Evolutionary conservation across 2,329 filamentous ascomycete genomes (phyloP), one percentile per base, ranked within the genome.

Genomic region (Leptoxyphium fumago): DNA sequence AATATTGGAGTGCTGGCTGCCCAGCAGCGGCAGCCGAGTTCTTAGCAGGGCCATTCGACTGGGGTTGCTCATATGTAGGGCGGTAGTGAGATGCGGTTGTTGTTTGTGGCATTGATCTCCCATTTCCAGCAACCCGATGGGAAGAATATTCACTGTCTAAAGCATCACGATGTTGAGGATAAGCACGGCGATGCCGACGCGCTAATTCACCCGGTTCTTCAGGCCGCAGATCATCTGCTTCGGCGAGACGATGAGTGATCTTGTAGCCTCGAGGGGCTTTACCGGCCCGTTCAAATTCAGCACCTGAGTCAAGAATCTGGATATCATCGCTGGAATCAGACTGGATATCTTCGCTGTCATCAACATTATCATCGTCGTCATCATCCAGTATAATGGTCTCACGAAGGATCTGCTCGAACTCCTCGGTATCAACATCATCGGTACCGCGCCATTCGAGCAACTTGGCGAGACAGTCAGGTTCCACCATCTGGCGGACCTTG

Each of bases 321-420:
- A 13, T 9, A 36, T 36, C 32, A 36, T 36, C 32, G 9, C 32
- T 36, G 15, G 13, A 13, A 15, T 41, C 48, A 46, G 40, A 45
- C 48, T 14, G 43, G 44, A 39, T 30, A 39, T 13, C 10, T 17
- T n/a, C 26, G 15, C 17, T 18, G 38, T 75, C 72, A 43, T 78
- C 73, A 51, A 77, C 74, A 53, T 78, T 64, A 42, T 64, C 64
- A 38, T 75, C 72, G 43, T 78, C 73, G 51, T 77, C 74, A 53
- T 78, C 74, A 43, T 76, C 75, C 44, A 80, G 72, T 43, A 79
- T 71, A 51, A 80, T 78, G 46, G 78, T 72, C 58, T 80, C 77
- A 41, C 74, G 71, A 43, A 80, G 74, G 28, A 77, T 72, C 51
- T 79, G 75, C 54, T 79, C 75, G 17, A 78, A 63, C 43, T 74